A percentile compares a stretch with the other conserved stretches of the same genome.
Evolutionary conservation across 345 rosid genomes (phyloP).

Genomic region (Geranium rotundifolium): DNA sequence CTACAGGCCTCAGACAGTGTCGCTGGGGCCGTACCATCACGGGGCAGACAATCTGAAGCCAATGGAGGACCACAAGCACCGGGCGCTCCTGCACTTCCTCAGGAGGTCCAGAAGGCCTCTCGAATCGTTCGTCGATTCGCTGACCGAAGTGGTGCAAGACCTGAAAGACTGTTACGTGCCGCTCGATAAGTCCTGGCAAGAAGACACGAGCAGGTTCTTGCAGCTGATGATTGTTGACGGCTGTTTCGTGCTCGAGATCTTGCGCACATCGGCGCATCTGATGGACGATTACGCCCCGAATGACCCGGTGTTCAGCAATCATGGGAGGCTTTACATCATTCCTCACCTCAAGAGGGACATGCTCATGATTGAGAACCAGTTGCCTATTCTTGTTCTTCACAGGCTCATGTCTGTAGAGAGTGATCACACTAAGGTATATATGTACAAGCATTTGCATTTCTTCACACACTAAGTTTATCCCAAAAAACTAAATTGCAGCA

Average conservation of each 20-base stretch:
- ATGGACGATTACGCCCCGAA: not conserved
- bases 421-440: not conserved
- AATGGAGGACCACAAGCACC: constrained; percentile 12
- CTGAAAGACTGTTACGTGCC: constrained; percentile 3
- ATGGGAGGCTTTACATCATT: not conserved
- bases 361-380: constrained; percentile 11
- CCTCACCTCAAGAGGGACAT: constrained; percentile 3
- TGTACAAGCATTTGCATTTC: no score
- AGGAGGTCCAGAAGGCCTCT: not conserved
- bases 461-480: no score
- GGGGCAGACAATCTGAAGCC: constrained; percentile 4
- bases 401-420: constrained; percentile 2
- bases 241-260: constrained; percentile 10
- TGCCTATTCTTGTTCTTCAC: constrained; percentile 5
- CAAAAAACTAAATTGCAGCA: no score
- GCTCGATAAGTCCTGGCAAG: not conserved
- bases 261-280: not conserved
- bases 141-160: not conserved
- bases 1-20: constrained; percentile 10
- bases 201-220: not conserved
- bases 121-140: not conserved
- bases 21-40: constrained; percentile 14
- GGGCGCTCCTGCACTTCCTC: not conserved
- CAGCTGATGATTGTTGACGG: constrained; percentile 9
- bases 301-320: constrained; percentile 8